Evolutionary conservation across 768 basidiomycete species (phyloP).

Genomic region (Rhodotorula diobovata): DNA sequence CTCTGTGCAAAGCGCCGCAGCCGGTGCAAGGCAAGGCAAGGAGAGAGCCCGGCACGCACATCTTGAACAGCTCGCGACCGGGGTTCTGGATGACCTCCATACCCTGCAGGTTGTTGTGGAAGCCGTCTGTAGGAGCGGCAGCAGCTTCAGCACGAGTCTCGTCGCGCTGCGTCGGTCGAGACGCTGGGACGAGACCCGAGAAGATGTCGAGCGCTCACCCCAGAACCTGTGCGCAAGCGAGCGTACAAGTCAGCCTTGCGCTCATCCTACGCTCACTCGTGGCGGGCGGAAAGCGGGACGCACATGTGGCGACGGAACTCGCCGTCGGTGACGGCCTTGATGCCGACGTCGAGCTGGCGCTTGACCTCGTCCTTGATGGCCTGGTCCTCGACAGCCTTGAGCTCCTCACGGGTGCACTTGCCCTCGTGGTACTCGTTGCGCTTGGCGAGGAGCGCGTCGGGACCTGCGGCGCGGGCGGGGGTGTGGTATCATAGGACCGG

Average conservation of each 20-base stretch:
- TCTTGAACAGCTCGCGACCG: slow-evolving; percentile 33
- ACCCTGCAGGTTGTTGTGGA: slow-evolving; percentile 64
- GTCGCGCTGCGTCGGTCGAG: no score
- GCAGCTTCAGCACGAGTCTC: no score
- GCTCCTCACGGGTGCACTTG: slow-evolving; percentile 33
- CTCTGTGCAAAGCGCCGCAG: no score
- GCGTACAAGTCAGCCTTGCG: no score
- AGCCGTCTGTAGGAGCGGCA: no score
- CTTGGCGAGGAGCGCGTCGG: slow-evolving; percentile 35
- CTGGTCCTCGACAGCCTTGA: slow-evolving; percentile 40
- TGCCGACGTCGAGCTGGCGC: slow-evolving; percentile 27
- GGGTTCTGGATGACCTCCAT: slow-evolving; percentile 49
- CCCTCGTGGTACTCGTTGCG: slow-evolving; percentile 38
- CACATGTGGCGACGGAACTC: slow-evolving; percentile 40
- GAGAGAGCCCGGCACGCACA: neutral
- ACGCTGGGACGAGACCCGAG: no score
- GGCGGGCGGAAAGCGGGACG: neutral
- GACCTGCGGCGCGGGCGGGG: slow-evolving; percentile 13
- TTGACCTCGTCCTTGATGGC: slow-evolving; percentile 37
- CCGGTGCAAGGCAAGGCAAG: neutral
- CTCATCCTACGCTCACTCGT: no score
- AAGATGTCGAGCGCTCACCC: no score
- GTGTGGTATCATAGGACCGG: no score
- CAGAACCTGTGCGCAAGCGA: slow-evolving; percentile 6
- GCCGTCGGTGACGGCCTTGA: slow-evolving; percentile 42